Evolutionary conservation across 1,284 basidiomycete genomes (phyloP).

Genomic region (Apiotrichum porosum): DNA sequence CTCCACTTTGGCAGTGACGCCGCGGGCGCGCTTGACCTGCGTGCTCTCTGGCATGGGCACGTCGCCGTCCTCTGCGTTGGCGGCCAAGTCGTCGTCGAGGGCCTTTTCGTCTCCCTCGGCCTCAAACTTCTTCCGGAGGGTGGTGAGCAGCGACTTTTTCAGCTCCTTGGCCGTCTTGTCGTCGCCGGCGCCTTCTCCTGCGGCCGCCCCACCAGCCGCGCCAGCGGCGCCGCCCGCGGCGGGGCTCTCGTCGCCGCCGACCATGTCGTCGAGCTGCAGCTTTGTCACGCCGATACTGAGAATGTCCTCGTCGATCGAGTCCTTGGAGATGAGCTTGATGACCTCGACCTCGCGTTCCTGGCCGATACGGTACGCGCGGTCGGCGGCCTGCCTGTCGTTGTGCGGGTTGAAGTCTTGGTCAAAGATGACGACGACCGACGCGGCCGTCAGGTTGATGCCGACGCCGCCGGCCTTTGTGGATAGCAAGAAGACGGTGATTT

Average conservation of each 20-base stretch:
- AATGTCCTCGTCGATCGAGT: constrained; percentile 96
- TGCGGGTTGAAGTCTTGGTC: constrained; percentile 94
- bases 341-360: constrained; percentile 53
- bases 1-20: not conserved
- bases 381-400: constrained; percentile 89
- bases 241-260: constrained; percentile 60
- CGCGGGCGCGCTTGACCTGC: not conserved
- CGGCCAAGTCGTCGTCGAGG: constrained; percentile 5
- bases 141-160: constrained; percentile 73
- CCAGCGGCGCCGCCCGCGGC: constrained; percentile 23
- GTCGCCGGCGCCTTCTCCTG: constrained; percentile 56
- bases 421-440: constrained; percentile 90
- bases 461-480: constrained; percentile 85
- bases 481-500: constrained; percentile 88
- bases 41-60: constrained; percentile 7
- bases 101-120: constrained; percentile 39
- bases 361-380: constrained; percentile 91
- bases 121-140: constrained; percentile 66
- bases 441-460: constrained; percentile 81
- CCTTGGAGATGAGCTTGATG: constrained; percentile 85
- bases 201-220: constrained; percentile 38
- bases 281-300: constrained; percentile 83
- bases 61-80: constrained; percentile 6
- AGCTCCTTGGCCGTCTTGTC: constrained; percentile 63
- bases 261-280: constrained; percentile 83